Conservation (phyloP, 2,329 filamentous ascomycete species). For the Arachnomyces sp. region DNA sequence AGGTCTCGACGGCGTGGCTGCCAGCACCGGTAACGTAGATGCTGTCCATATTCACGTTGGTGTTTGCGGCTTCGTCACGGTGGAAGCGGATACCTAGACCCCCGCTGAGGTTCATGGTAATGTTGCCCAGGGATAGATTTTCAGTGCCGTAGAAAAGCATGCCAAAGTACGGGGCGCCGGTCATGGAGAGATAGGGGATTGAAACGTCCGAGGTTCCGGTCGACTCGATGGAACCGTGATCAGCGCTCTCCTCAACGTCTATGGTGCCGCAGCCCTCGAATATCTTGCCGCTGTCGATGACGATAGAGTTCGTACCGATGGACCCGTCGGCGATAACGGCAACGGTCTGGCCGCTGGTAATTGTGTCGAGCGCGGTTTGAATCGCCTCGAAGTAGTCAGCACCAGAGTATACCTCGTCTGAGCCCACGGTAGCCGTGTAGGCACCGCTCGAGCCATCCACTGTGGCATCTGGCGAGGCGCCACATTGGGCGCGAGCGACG, state of each 20-base stretch:
- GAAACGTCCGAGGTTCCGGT: constrained; percentile 42
- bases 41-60: constrained; percentile 47
- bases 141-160: constrained; percentile 48
- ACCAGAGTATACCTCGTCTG: constrained; percentile 44
- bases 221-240: constrained; percentile 49
- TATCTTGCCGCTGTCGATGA: constrained; percentile 45
- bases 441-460: constrained; percentile 42
- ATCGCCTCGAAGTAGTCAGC: constrained; percentile 41
- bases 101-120: constrained; percentile 49
- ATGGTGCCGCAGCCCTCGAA: constrained; percentile 55
- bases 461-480: constrained; percentile 39
- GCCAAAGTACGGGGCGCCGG: constrained; percentile 52
- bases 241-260: constrained; percentile 35
- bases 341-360: constrained; percentile 35
- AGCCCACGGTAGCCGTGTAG: constrained; percentile 41
- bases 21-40: constrained; percentile 47
- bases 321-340: constrained; percentile 41
- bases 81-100: constrained; percentile 54
- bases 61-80: constrained; percentile 46
- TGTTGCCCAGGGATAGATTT: constrained; percentile 43
- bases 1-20: constrained; percentile 52
- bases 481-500: constrained; percentile 39
- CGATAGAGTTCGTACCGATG: constrained; percentile 12
- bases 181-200: constrained; percentile 52
- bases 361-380: constrained; percentile 43